These are phyloP conservation scores for Euphorbia peplus DNA, from an alignment of 345 rosid genomes.

Conservation along the genomic window DNA sequence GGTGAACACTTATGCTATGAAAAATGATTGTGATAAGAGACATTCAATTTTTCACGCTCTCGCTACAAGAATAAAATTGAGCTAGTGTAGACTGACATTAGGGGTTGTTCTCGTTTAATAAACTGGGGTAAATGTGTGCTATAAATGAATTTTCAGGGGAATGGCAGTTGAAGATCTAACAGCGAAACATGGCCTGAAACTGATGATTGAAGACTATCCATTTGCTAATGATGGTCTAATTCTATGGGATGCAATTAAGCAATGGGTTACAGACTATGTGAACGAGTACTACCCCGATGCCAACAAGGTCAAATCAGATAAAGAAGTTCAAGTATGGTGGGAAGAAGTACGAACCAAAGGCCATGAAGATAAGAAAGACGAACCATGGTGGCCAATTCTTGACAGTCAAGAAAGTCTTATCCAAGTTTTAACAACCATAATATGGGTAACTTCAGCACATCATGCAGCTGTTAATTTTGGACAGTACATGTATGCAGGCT, in stretches of 20 bases:
- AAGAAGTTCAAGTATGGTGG: conserved; percentile 64
- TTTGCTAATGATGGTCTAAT: conserved; percentile 56
- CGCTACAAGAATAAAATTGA: too few species aligned
- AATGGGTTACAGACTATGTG: conserved; percentile 48
- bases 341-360: conserved; percentile 43
- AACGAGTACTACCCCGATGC: conserved; percentile 41
- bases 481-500: conserved; percentile 48
- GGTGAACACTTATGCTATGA: too few species aligned
- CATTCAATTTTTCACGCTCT: too few species aligned
- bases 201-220: conserved; percentile 53
- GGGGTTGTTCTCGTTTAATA: too few species aligned
- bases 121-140: too few species aligned
- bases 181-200: conserved; percentile 52
- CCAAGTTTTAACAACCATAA: conserved; percentile 41
- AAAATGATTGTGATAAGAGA: too few species aligned
- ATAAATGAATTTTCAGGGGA: conserved; percentile 48
- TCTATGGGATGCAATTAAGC: conserved; percentile 45
- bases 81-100: too few species aligned
- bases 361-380: conserved; percentile 51
- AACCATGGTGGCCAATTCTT: conserved; percentile 52
- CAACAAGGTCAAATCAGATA: conserved; percentile 25
- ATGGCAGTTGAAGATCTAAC: conserved; percentile 53
- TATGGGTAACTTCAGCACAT: conserved; percentile 50
- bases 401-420: conserved; percentile 28
- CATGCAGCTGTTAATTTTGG: conserved; percentile 60